Evolutionary conservation across 768 basidiomycete species (phyloP).

Genomic region (Cubamyces lactineus): DNA sequence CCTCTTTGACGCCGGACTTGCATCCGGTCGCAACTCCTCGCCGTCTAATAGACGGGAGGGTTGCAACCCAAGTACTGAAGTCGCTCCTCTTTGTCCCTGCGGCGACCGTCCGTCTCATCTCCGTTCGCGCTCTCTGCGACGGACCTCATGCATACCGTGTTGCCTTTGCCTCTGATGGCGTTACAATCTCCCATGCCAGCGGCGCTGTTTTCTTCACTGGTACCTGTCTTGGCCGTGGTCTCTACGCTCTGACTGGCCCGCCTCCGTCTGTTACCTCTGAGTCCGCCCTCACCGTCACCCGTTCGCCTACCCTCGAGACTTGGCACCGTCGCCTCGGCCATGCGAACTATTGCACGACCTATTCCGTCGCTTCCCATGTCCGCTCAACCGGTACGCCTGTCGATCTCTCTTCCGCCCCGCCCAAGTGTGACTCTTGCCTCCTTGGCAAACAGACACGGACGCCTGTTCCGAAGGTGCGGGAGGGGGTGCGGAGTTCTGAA

Average conservation of each 20-base stretch:
- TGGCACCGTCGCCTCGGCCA: slow-evolving; percentile 36
- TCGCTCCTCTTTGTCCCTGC: slow-evolving; percentile 14
- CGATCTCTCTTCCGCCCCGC: slow-evolving; percentile 27
- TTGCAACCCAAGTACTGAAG: no score
- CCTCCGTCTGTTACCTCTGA: slow-evolving; percentile 2
- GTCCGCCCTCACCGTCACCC: slow-evolving; percentile 5
- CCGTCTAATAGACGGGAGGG: no score
- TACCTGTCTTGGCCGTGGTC: not conserved
- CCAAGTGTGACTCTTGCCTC: slow-evolving; percentile 40
- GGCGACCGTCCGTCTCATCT: slow-evolving; percentile 17
- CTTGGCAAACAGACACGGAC: slow-evolving; percentile 42
- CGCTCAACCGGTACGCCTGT: slow-evolving; percentile 31
- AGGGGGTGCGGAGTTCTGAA: slow-evolving; percentile 22
- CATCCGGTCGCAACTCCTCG: no score
- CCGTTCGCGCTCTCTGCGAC: slow-evolving; percentile 15
- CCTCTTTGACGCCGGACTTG: no score
- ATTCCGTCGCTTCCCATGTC: slow-evolving; percentile 17
- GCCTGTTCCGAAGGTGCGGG: slow-evolving; percentile 37
- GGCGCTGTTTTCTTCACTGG: slow-evolving; percentile 6
- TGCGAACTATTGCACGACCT: slow-evolving; percentile 26
- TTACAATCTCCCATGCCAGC: not conserved
- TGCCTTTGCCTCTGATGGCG: not conserved
- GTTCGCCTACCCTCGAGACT: slow-evolving; percentile 15
- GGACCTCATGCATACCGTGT: slow-evolving; percentile 1
- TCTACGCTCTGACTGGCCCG: slow-evolving; percentile 9